A percentile compares a stretch with the other conserved stretches of the same genome.
These are phyloP conservation scores for Protoeuglena noctilucae DNA, from an alignment of 139 green algal species.

Conservation along the genomic window DNA sequence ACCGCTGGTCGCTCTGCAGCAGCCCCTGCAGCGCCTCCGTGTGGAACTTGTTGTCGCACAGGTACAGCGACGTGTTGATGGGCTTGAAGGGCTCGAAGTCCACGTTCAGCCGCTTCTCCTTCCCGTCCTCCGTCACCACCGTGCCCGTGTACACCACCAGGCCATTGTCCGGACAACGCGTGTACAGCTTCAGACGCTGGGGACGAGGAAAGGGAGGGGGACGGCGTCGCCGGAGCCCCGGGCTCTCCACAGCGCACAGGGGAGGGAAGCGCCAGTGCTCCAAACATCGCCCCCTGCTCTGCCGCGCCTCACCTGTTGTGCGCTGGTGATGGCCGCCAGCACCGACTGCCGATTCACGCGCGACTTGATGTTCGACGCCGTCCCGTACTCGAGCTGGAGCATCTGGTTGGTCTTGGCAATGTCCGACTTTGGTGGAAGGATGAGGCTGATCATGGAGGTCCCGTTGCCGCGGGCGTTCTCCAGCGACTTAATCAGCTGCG, in stretches of 20 bases:
- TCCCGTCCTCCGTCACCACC: constrained; percentile 95
- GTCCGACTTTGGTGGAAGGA: constrained; percentile 84
- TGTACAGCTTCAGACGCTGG: constrained; percentile 90
- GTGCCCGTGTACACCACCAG: constrained; percentile 95
- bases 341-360: constrained; percentile 96
- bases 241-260: too few species aligned
- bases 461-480: constrained; percentile 76
- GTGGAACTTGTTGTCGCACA: constrained; percentile 99
- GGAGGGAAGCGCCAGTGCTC: too few species aligned
- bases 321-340: constrained; percentile 91
- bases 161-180: constrained; percentile 64
- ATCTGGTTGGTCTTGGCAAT: constrained; percentile 85
- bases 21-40: constrained; percentile 27
- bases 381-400: constrained; percentile 94
- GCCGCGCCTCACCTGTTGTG: too few species aligned
- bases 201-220: too few species aligned
- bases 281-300: too few species aligned
- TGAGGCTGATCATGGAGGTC: constrained; percentile 98
- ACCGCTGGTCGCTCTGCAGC: constrained; percentile 35
- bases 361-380: constrained; percentile 97
- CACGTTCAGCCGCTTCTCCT: constrained; percentile 98
- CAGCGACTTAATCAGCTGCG: constrained; percentile 76
- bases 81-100: constrained; percentile 99
- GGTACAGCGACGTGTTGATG: constrained; percentile 99
- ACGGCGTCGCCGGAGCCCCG: too few species aligned